Evolutionary conservation across 352 stramenopile genomes (phyloP).

Genomic region (Aphanomyces cochlioides): DNA sequence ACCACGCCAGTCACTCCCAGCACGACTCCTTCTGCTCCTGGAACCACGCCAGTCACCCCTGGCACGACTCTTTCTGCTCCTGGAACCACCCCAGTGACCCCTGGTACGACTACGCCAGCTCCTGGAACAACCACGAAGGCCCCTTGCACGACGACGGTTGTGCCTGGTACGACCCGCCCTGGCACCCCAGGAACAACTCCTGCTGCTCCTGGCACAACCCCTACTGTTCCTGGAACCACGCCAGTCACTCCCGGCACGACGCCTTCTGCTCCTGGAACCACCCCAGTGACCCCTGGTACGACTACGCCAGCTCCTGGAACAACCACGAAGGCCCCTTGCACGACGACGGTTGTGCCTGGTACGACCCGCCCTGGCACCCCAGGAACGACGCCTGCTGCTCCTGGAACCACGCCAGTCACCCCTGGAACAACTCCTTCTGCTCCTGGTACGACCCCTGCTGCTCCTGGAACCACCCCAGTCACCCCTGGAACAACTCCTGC

Average conservation of each 20-base stretch:
- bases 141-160: neutral
- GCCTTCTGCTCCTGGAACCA: neutral
- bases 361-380: too few relatives aligned
- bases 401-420: too few relatives aligned
- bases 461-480: neutral
- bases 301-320: neutral
- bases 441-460: too few relatives aligned
- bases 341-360: too few relatives aligned
- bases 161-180: too few relatives aligned
- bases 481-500: too few relatives aligned
- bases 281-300: too few relatives aligned
- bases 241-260: too few relatives aligned
- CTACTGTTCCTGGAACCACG: neutral
- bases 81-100: neutral
- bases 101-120: neutral
- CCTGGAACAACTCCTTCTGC: too few relatives aligned
- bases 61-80: neutral
- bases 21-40: neutral
- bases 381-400: too few relatives aligned
- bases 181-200: neutral
- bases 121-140: neutral
- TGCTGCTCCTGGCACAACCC: neutral
- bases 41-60: neutral
- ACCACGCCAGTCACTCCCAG: neutral
- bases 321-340: too few relatives aligned